Conservation (phyloP, 1,284 basidiomycete species). For the Waitea zeae region DNA sequence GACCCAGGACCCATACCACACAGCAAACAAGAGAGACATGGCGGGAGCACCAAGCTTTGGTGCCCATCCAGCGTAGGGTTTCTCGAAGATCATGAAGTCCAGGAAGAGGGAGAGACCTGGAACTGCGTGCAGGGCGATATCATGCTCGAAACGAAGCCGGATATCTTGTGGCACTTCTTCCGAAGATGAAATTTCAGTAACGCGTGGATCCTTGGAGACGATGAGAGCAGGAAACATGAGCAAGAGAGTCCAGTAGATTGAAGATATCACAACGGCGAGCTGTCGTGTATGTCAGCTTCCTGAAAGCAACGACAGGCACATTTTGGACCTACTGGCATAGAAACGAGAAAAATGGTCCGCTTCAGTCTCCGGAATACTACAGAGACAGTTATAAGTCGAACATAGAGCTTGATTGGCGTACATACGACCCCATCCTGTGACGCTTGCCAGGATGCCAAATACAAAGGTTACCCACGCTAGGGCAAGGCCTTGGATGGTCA, state of each 20-base stretch:
- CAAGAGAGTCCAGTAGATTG: conserved; percentile 57
- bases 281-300: conserved; percentile 11
- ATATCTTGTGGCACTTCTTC: conserved; percentile 18
- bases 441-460: too few relatives aligned
- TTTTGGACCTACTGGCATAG: conserved; percentile 41
- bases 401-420: too few relatives aligned
- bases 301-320: conserved; percentile 1
- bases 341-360: conserved; percentile 36
- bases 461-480: too few relatives aligned
- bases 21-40: conserved; percentile 22
- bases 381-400: too few relatives aligned
- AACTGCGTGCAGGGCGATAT: conserved; percentile 49
- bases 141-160: conserved; percentile 40
- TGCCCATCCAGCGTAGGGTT: conserved; percentile 31
- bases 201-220: conserved; percentile 14
- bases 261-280: conserved; percentile 50
- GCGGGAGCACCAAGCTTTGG: conserved; percentile 26
- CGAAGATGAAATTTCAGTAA: conserved; percentile 19
- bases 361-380: conserved; percentile 28
- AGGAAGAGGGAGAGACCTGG: conserved; percentile 42
- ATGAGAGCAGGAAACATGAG: conserved; percentile 35
- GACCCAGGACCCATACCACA: conserved; percentile 46
- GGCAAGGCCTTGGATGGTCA: too few relatives aligned
- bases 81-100: conserved; percentile 59
- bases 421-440: too few relatives aligned